Evolutionary conservation across 169 alveolate species (phyloP).

Genomic region (Plasmodium gonderi): DNA sequence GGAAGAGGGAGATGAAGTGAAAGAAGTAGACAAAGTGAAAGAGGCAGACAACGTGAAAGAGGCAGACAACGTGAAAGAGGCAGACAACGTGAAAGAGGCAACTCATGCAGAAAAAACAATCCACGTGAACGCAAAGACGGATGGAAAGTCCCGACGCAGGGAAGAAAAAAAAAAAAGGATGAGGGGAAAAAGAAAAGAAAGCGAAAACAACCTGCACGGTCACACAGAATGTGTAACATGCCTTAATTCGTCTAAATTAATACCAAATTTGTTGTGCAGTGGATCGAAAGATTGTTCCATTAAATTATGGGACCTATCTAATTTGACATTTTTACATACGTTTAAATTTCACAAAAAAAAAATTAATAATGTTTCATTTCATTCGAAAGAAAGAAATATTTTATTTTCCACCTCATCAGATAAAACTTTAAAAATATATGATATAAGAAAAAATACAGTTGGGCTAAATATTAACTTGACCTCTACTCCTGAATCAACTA

Average conservation of each 20-base stretch:
- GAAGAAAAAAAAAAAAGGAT: not conserved
- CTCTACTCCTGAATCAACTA: conserved; percentile 41
- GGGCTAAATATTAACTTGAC: conserved; percentile 14
- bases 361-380: conserved; percentile 38
- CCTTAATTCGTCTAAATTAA: conserved; percentile 21
- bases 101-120: not conserved
- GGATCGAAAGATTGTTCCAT: conserved; percentile 58
- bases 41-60: not conserved
- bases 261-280: conserved; percentile 32
- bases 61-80: not conserved
- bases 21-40: not conserved
- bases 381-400: conserved; percentile 9
- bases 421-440: conserved; percentile 59
- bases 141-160: too few species aligned
- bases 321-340: not conserved
- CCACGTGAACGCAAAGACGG: too few species aligned
- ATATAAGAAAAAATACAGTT: conserved; percentile 31
- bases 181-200: not conserved
- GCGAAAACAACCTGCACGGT: conserved; percentile 5
- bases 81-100: not conserved
- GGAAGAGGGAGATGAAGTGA: not conserved
- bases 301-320: conserved; percentile 56
- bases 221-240: conserved; percentile 57
- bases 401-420: conserved; percentile 40
- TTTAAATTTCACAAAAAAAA: conserved; percentile 36